These are phyloP conservation scores for Camellia lanceoleosa DNA, from an alignment of 148 eudicot species.

Conservation along the genomic window DNA sequence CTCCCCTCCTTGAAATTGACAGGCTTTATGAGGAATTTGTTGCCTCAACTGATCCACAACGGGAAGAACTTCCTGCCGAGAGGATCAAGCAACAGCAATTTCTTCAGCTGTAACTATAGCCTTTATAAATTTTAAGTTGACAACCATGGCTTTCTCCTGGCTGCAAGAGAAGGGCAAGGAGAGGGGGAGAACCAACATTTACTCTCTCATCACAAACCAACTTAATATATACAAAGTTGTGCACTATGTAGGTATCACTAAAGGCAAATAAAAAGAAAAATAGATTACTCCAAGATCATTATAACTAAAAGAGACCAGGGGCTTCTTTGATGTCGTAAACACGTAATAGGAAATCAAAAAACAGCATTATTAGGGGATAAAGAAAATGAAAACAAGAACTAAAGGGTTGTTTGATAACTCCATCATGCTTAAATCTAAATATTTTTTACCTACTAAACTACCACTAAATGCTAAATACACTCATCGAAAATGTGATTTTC, in stretches of 20 bases:
- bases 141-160: constrained; percentile 77
- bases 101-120: constrained; percentile 98
- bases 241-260: background rate
- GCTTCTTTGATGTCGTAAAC: background rate
- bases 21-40: constrained; percentile 55
- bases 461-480: too few species aligned
- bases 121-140: constrained; percentile 88
- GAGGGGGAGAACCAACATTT: background rate
- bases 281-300: background rate
- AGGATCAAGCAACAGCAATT: constrained; percentile 92
- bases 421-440: too few species aligned
- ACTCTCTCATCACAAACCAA: background rate
- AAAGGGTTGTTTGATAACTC: too few species aligned
- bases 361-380: too few species aligned
- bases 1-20: constrained; percentile 29
- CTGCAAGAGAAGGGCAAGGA: background rate
- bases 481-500: too few species aligned
- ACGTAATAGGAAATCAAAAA: background rate
- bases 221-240: background rate
- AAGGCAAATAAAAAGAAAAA: background rate
- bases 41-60: constrained; percentile 93
- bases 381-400: too few species aligned
- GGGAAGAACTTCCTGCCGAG: constrained; percentile 93
- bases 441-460: too few species aligned
- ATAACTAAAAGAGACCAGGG: background rate